phyloP scores from a whole-genome alignment of 2,329 filamentous ascomycete species.

The Cladosporium sp. region DNA sequence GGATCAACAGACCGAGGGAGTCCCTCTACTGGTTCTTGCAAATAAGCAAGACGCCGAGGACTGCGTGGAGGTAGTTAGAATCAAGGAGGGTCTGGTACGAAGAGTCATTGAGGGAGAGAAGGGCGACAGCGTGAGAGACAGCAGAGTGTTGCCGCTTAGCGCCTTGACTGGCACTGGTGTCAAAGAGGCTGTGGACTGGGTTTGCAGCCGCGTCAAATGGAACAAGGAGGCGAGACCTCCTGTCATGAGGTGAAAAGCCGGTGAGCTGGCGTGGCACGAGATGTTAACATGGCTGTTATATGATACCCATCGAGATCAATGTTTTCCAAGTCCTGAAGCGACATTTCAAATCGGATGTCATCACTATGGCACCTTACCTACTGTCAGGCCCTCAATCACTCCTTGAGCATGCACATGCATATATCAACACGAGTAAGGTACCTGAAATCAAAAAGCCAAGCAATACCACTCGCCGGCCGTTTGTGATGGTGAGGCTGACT shows the following conservation, averaged over 20 bases:
- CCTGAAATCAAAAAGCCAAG: not conserved
- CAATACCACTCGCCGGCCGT: not conserved
- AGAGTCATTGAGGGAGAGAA: constrained; percentile 95
- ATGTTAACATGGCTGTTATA: not conserved
- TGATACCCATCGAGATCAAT: not conserved
- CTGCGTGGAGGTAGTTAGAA: constrained; percentile 92
- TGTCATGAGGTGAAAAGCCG: constrained; percentile 69
- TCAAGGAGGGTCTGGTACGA: constrained; percentile 94
- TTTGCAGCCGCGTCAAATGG: constrained; percentile 87
- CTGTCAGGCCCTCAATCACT: not conserved
- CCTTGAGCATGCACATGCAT: no score
- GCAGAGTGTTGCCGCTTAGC: constrained; percentile 82
- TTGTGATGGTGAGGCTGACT: not conserved
- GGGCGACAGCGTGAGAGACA: constrained; percentile 79
- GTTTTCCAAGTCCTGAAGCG: not conserved
- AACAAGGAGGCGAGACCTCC: constrained; percentile 91
- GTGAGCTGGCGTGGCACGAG: not conserved
- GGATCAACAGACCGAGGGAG: constrained; percentile 81
- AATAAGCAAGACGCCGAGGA: constrained; percentile 99
- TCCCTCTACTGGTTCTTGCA: constrained; percentile 85
- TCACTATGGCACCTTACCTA: not conserved
- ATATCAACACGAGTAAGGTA: no score
- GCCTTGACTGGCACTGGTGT: constrained; percentile 83
- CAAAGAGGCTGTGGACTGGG: constrained; percentile 93
- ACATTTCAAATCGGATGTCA: not conserved